Percentiles rank a stretch among this genome's conserved stretches.
These are phyloP conservation scores for Brettanomyces sp. DNA, from an alignment of 805 yeast species.

Conservation along the genomic window DNA sequence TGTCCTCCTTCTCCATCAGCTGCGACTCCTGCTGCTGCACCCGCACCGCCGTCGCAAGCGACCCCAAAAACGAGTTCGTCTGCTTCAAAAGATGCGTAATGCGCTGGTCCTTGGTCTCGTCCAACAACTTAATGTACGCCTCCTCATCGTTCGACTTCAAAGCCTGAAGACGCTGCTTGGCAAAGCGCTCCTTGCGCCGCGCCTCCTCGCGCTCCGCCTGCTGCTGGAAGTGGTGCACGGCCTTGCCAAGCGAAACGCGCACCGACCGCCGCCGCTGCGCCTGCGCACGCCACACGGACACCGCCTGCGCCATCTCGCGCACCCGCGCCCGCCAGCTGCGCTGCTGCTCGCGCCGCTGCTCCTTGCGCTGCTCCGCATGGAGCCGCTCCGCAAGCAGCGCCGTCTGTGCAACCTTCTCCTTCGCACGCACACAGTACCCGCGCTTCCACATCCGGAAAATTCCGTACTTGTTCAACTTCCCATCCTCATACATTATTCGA, in stretches of 20 bases:
- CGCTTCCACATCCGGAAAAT: conserved; percentile 59
- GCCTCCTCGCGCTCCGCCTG: conserved; percentile 66
- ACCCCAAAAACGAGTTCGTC: conserved; percentile 68
- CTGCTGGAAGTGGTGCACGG: conserved; percentile 39
- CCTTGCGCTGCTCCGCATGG: conserved; percentile 53
- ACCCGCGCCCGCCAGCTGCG: too few relatives aligned
- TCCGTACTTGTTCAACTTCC: conserved; percentile 42
- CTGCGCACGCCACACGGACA: conserved; percentile 12
- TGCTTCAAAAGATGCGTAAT: conserved; percentile 75
- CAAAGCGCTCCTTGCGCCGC: conserved; percentile 65
- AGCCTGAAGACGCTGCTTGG: conserved; percentile 83
- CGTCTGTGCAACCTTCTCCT: conserved; percentile 64
- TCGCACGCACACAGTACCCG: conserved; percentile 57
- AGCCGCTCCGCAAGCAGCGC: conserved; percentile 67
- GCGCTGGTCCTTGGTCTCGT: conserved; percentile 82
- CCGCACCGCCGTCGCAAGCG: conserved; percentile 70
- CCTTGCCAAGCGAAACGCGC: conserved; percentile 24
- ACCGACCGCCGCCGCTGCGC: conserved; percentile 22
- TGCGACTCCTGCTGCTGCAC: conserved; percentile 58
- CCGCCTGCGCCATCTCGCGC: too few relatives aligned
- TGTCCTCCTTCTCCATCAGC: conserved; percentile 21
- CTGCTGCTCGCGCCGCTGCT: conserved; percentile 39
- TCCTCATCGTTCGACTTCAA: conserved; percentile 84
- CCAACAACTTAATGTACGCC: conserved; percentile 73
- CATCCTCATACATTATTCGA: conserved; percentile 43